phyloP scores from a whole-genome alignment of 2,329 filamentous ascomycete species.

The Graphium sp. region DNA sequence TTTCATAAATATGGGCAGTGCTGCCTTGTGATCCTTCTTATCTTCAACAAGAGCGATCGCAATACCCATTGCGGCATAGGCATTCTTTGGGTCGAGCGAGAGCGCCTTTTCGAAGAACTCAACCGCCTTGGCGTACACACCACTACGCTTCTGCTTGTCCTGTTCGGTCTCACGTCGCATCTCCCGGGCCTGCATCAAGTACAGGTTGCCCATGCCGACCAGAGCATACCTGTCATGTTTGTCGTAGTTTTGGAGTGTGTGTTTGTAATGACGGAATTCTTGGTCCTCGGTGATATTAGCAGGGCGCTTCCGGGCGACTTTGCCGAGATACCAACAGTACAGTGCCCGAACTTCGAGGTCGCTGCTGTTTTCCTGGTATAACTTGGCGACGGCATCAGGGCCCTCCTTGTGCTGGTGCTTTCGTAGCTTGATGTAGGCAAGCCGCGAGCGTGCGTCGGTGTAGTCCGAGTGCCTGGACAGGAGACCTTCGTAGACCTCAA shows the following conservation, averaged over 20 bases:
- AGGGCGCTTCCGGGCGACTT: slow-evolving; percentile 64
- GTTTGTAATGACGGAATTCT: slow-evolving; percentile 90
- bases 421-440: slow-evolving; percentile 79
- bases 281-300: slow-evolving; percentile 73
- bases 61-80: slow-evolving; percentile 89
- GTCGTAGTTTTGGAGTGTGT: slow-evolving; percentile 83
- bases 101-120: slow-evolving; percentile 98
- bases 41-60: slow-evolving; percentile 91
- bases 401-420: slow-evolving; percentile 73
- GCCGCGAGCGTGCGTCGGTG: slow-evolving; percentile 72
- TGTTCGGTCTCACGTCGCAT: slow-evolving; percentile 83
- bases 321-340: slow-evolving; percentile 91
- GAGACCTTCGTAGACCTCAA: slow-evolving; percentile 75
- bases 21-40: slow-evolving; percentile 71
- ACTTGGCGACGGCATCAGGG: slow-evolving; percentile 66
- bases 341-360: slow-evolving; percentile 86
- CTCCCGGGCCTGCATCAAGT: slow-evolving; percentile 73
- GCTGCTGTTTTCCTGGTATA: slow-evolving; percentile 68
- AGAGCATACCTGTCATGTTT: slow-evolving; percentile 97
- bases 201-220: slow-evolving; percentile 91
- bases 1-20: slow-evolving; percentile 77
- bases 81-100: slow-evolving; percentile 86
- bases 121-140: slow-evolving; percentile 77
- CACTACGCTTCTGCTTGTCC: slow-evolving; percentile 80
- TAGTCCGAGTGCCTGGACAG: slow-evolving; percentile 79